phyloP scores from a whole-genome alignment of 768 basidiomycete genomes.

The Naganishia friedmannii region DNA sequence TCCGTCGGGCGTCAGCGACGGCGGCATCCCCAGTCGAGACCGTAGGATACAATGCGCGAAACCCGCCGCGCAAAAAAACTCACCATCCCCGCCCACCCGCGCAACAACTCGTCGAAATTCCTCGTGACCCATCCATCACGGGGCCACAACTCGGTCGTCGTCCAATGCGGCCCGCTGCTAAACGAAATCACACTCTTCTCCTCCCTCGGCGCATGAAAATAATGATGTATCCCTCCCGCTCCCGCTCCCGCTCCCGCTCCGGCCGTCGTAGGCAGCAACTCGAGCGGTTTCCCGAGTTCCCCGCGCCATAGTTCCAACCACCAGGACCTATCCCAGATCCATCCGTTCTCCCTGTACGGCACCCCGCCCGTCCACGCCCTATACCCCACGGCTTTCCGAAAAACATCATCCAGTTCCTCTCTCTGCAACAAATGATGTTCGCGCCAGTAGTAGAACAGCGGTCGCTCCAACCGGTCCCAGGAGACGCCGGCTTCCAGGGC shows the following conservation, averaged over 20 bases:
- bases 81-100: constrained; percentile 12
- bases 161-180: constrained; percentile 27
- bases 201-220: background rate
- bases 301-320: background rate
- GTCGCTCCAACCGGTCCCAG: background rate
- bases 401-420: constrained; percentile 1
- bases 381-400: background rate
- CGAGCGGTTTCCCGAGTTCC: background rate
- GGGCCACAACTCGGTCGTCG: constrained; percentile 2
- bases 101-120: constrained; percentile 15
- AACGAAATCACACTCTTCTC: constrained; percentile 27
- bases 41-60: too few species aligned
- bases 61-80: too few species aligned
- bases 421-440: constrained; percentile 13
- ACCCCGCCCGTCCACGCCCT: background rate
- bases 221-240: too few species aligned
- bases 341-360: constrained; percentile 1
- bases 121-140: too few species aligned
- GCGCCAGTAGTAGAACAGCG: constrained; percentile 1
- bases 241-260: too few species aligned
- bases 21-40: too few species aligned
- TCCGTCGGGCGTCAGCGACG: background rate
- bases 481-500: background rate
- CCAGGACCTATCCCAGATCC: constrained; percentile 6
- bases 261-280: background rate